These are phyloP conservation scores for Cercospora berteroae DNA, from an alignment of 2,329 filamentous ascomycete species.

Conservation along the genomic window DNA sequence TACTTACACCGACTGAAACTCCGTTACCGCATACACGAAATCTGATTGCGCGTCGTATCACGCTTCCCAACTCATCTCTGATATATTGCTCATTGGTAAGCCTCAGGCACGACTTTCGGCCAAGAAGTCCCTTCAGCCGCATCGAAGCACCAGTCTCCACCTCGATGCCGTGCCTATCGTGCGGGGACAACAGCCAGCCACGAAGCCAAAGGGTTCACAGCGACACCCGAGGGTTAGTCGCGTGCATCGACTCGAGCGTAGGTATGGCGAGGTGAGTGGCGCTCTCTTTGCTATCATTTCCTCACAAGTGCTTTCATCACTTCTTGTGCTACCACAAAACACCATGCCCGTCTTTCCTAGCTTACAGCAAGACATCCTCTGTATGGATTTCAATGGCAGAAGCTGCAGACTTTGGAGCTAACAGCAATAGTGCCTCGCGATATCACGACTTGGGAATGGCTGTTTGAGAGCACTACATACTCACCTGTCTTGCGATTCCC, in stretches of 20 bases:
- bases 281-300: not conserved
- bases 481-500: slow-evolving; percentile 49
- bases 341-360: slow-evolving; percentile 26
- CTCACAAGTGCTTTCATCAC: not conserved
- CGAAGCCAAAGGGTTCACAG: slow-evolving; percentile 1
- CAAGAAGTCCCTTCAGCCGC: slow-evolving; percentile 1
- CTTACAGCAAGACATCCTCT: slow-evolving; percentile 29
- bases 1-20: not conserved
- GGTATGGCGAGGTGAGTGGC: not conserved
- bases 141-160: not conserved
- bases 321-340: not conserved
- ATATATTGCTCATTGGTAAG: not conserved
- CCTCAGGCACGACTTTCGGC: not conserved
- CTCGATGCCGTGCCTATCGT: not conserved
- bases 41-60: not conserved
- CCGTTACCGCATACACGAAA: not conserved
- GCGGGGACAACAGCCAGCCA: slow-evolving; percentile 5
- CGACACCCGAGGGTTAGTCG: slow-evolving; percentile 10
- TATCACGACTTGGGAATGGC: slow-evolving; percentile 60
- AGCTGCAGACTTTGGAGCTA: not conserved
- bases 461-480: slow-evolving; percentile 55
- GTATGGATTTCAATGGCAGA: slow-evolving; percentile 11
- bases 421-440: slow-evolving; percentile 51
- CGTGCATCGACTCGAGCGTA: not conserved
- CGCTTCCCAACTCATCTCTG: not conserved